Percentiles rank a stretch among this genome's conserved stretches.
Conservation (phyloP, 2,329 filamentous ascomycete genomes). For the Aciculosporium take region DNA sequence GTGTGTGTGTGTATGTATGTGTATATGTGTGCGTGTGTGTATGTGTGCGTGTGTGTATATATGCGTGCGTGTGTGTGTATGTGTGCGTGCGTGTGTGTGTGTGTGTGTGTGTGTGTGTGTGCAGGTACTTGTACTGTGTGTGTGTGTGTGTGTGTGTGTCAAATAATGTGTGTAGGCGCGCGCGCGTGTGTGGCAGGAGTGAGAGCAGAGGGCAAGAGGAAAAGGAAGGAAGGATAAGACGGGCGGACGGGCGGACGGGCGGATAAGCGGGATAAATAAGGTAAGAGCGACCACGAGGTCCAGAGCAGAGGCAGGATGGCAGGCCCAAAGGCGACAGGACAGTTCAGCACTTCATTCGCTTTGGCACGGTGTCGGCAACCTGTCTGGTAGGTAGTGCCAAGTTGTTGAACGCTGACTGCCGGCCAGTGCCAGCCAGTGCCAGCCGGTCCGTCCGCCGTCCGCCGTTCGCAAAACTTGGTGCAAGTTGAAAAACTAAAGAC, state of each 20-base stretch:
- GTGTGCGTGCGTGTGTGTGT: background rate
- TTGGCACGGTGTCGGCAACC: background rate
- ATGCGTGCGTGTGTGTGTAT: too few relatives aligned
- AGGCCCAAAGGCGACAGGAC: too few relatives aligned
- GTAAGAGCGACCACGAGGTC: too few relatives aligned
- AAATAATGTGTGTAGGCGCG: too few relatives aligned
- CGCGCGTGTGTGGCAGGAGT: background rate
- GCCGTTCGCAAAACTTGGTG: too few relatives aligned
- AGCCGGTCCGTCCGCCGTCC: constrained; percentile 1
- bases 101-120: too few relatives aligned
- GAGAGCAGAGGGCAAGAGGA: background rate
- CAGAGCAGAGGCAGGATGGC: background rate
- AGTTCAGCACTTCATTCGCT: background rate
- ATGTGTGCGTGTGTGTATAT: background rate
- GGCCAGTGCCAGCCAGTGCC: background rate
- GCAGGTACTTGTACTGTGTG: background rate
- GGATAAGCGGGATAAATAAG: too few relatives aligned
- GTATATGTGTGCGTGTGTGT: too few relatives aligned
- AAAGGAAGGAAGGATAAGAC: constrained; percentile 1
- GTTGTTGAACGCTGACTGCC: too few relatives aligned
- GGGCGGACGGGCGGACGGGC: background rate
- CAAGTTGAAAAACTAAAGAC: background rate
- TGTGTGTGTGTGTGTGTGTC: background rate
- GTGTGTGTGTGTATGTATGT: too few relatives aligned
- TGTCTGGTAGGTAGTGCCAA: background rate